A percentile compares a stretch with the other conserved stretches of the same genome.
Conservation (phyloP, 306 rosid genomes). For the Canavalia ensiformis region DNA sequence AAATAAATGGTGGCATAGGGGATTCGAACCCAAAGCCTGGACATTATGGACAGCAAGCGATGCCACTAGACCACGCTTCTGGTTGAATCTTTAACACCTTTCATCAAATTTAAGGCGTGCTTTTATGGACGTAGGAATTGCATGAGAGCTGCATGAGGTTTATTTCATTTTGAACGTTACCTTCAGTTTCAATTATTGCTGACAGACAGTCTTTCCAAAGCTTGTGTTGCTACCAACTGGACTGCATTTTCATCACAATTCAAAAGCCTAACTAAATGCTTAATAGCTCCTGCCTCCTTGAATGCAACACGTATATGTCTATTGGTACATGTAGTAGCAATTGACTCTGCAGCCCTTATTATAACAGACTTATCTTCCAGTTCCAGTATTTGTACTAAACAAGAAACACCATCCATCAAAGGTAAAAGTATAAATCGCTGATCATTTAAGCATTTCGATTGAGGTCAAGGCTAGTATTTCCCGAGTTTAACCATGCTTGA, state of each 20-base stretch:
- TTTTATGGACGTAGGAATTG: no score
- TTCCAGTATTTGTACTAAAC: slow-evolving; percentile 77
- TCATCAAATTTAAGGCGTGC: no score
- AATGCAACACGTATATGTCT: slow-evolving; percentile 49
- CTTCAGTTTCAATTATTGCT: slow-evolving; percentile 35
- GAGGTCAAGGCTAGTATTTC: slow-evolving; percentile 14
- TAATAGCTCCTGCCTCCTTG: no score
- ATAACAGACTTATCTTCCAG: slow-evolving; percentile 73
- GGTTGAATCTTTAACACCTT: no score
- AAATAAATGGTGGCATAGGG: no score
- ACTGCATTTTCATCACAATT: slow-evolving; percentile 56
- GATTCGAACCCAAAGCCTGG: no score
- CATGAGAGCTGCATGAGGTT: no score
- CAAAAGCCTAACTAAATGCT: slow-evolving; percentile 46
- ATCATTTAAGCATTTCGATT: slow-evolving; percentile 56
- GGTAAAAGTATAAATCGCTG: slow-evolving; percentile 70
- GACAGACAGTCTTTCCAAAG: slow-evolving; percentile 80
- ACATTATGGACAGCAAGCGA: no score
- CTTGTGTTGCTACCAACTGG: slow-evolving; percentile 63
- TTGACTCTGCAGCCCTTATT: slow-evolving; percentile 71
- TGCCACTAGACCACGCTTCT: no score
- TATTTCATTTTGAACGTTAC: no score
- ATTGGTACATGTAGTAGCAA: slow-evolving; percentile 80
- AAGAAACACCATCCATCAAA: slow-evolving; percentile 93
- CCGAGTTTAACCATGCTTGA: no score